A percentile compares a stretch with the other conserved stretches of the same genome.
Evolutionary conservation across 116 monocot species (phyloP).

Genomic region (Iris pallida): DNA sequence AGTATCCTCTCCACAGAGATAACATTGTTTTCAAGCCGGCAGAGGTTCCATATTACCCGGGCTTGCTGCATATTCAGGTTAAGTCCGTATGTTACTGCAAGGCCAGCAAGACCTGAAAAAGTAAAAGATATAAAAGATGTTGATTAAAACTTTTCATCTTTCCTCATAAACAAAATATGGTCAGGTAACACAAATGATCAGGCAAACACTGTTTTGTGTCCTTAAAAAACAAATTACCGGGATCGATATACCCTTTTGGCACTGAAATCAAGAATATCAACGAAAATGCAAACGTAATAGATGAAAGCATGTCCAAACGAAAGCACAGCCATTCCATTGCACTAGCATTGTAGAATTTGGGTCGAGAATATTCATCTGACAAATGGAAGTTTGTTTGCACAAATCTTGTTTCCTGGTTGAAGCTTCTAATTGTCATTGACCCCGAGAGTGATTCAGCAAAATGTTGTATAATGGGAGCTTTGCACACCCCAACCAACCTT

Average conservation of each 20-base stretch:
- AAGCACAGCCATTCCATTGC: conserved; percentile 84
- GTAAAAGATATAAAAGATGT: neutral
- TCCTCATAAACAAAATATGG: neutral
- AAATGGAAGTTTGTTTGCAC: conserved; percentile 39
- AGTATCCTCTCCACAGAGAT: conserved; percentile 84
- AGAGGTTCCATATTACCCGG: conserved; percentile 61
- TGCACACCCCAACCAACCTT: conserved; percentile 61
- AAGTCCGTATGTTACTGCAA: conserved; percentile 83
- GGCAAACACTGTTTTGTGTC: neutral
- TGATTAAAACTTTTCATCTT: no score
- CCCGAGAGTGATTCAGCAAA: conserved; percentile 82
- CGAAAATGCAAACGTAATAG: conserved; percentile 64
- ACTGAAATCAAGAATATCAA: conserved; percentile 64
- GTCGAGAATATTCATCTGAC: conserved; percentile 60
- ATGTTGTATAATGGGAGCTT: conserved; percentile 89
- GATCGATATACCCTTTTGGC: conserved; percentile 70
- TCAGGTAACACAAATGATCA: neutral
- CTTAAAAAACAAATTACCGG: conserved; percentile 40
- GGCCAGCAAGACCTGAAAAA: conserved; percentile 61
- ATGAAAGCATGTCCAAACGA: conserved; percentile 66
- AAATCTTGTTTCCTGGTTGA: conserved; percentile 61
- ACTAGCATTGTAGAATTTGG: conserved; percentile 59
- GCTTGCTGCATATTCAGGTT: conserved; percentile 64
- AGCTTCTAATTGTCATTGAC: conserved; percentile 71
- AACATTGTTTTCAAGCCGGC: conserved; percentile 71